Evolutionary conservation across 164 flowering plant species (phyloP).

Genomic region (Houttuynia cordata): DNA sequence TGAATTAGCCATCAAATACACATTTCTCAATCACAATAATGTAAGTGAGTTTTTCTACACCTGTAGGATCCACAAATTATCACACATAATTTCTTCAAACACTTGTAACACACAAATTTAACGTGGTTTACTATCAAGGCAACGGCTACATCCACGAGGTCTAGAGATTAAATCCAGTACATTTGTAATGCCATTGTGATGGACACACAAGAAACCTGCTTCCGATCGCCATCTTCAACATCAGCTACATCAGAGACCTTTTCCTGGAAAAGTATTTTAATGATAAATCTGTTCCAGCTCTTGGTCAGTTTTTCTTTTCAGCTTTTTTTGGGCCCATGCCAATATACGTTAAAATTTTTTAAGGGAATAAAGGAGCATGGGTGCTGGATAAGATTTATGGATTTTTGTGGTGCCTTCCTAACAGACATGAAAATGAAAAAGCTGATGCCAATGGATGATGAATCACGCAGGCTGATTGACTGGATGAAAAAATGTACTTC

Average conservation of each 20-base stretch:
- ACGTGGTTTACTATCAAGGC: no score
- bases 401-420: not conserved
- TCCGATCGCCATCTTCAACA: slow-evolving; percentile 89
- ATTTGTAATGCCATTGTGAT: not conserved
- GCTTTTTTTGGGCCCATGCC: no score
- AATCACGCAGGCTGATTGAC: slow-evolving; percentile 83
- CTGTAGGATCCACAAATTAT: no score
- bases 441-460: slow-evolving; percentile 90
- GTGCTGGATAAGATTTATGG: not conserved
- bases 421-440: slow-evolving; percentile 95
- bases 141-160: no score
- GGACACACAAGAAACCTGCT: slow-evolving; percentile 80
- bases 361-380: not conserved
- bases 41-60: no score
- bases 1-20: no score
- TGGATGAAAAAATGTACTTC: slow-evolving; percentile 91
- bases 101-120: no score
- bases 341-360: not conserved
- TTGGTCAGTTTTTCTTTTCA: slow-evolving; percentile 35
- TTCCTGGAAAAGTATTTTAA: slow-evolving; percentile 91
- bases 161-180: no score
- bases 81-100: no score
- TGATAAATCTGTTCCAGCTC: slow-evolving; percentile 87
- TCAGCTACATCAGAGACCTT: slow-evolving; percentile 90
- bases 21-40: no score